Base-by-base conservation (phyloP, 257 asterid species). In the Ophiorrhiza pumila region DNA sequence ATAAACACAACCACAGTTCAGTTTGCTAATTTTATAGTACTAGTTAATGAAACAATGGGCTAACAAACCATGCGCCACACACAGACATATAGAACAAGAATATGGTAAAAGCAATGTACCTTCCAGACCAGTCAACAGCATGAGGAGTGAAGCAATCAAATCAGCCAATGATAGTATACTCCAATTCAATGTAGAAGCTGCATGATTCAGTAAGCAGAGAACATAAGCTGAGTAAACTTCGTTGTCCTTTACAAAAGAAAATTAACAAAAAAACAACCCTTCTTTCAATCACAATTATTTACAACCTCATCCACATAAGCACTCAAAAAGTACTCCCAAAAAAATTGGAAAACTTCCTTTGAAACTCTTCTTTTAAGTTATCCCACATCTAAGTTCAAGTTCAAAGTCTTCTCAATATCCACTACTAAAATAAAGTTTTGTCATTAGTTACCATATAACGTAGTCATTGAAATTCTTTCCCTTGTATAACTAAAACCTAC, bases 181-280 rank as follows among this genome's bases (percentile, higher is more conserved):
- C 78, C 78, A 67, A 18, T 68, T 67, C 15, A 74, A 13, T 57
- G 69, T 32, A 74, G 73, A 57, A 46, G 73, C 78, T 74, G 78
- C 71, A 72, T 5, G 29, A 32, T 35, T 20, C 39, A 72, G 46
- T 8, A 70, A 34, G 20, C 41, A 52, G 57, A 49, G 45, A 41
- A 22, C 39, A 32, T 37, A 5, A 50, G 49, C 47, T 27, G 56
- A 9, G n/a, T 39, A 9, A 37, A 53, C 8, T 2, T 55, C 37
- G 37, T 15, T 58, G 58, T 8, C 15, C 75, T 56, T 42, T 47
- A 18, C 5, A 58, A 47, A 10, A 42, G 34, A 53, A 37, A 62
- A 41, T 6, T 6, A 10, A 29, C 43, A 68, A 63, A 0, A 57
- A 57, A 57, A 55, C 18, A 27, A 27, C 14, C 60, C 60, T 53